Percentiles rank a stretch among this genome's conserved stretches.
Conservation (phyloP, 192 early-diverging fungal species). For the Linnemannia hyalina region DNA sequence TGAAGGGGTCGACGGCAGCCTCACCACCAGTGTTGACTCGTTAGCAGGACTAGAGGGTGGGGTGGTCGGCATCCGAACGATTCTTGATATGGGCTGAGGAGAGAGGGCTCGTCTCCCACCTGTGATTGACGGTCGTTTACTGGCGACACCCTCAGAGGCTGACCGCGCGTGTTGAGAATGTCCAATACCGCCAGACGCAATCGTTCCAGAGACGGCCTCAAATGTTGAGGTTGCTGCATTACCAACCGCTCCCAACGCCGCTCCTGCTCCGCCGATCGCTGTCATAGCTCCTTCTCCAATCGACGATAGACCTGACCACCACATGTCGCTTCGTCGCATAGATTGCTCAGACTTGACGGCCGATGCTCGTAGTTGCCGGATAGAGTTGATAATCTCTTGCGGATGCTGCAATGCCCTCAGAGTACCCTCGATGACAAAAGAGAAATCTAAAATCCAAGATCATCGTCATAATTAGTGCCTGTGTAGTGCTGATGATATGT, state of each 20-base stretch:
- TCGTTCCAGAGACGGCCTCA: constrained; percentile 26
- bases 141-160: constrained; percentile 12
- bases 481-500: too few species aligned
- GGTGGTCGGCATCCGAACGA: not conserved
- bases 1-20: constrained; percentile 2
- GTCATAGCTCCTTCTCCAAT: constrained; percentile 46
- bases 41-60: constrained; percentile 5
- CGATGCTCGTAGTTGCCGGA: constrained; percentile 33
- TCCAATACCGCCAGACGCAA: not conserved
- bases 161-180: constrained; percentile 3
- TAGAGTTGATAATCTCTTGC: constrained; percentile 31
- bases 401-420: constrained; percentile 41
- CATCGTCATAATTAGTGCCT: not conserved
- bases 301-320: constrained; percentile 39
- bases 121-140: not conserved
- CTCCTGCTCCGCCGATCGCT: constrained; percentile 37
- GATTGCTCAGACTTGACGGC: constrained; percentile 31
- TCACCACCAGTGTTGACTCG: constrained; percentile 2
- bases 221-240: constrained; percentile 33
- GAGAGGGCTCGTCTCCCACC: not conserved
- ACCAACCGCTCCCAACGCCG: constrained; percentile 38
- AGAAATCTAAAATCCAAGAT: constrained; percentile 30
- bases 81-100: not conserved
- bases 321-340: constrained; percentile 36
- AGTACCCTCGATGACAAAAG: constrained; percentile 55